Evolutionary conservation across 2,329 filamentous ascomycete species (phyloP).

Genomic region (Stagonosporopsis vannaccii): DNA sequence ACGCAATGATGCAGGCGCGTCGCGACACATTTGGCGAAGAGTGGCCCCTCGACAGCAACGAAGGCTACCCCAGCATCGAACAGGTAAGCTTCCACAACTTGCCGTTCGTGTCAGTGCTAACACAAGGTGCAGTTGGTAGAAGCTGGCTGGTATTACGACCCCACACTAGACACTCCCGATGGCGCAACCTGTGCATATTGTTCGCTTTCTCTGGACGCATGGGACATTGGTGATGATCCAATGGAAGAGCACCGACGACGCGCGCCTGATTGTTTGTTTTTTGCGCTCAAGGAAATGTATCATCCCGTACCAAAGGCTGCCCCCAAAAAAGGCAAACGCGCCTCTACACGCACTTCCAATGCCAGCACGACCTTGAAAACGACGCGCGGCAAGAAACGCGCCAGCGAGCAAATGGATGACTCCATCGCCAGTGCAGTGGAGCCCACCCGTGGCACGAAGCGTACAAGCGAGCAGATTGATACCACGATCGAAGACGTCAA

Average conservation of each 20-base stretch:
- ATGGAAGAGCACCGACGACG: slow-evolving; percentile 87
- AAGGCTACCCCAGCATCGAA: slow-evolving; percentile 55
- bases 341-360: slow-evolving; percentile 34
- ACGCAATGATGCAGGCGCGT: slow-evolving; percentile 77
- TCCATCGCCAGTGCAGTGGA: slow-evolving; percentile 6
- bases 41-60: slow-evolving; percentile 80
- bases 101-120: slow-evolving; percentile 71
- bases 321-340: slow-evolving; percentile 39
- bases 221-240: slow-evolving; percentile 92
- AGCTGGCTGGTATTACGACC: slow-evolving; percentile 93
- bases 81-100: slow-evolving; percentile 64
- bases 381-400: slow-evolving; percentile 28
- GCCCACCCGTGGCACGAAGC: slow-evolving; percentile 19
- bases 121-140: slow-evolving; percentile 88
- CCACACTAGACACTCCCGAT: slow-evolving; percentile 82
- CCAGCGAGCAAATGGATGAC: slow-evolving; percentile 27
- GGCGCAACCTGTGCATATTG: slow-evolving; percentile 93
- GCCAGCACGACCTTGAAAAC: slow-evolving; percentile 25
- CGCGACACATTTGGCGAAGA: slow-evolving; percentile 80
- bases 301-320: slow-evolving; percentile 32
- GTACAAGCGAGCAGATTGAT: slow-evolving; percentile 21
- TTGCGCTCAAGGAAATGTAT: slow-evolving; percentile 70
- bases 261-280: slow-evolving; percentile 82
- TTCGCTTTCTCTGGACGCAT: slow-evolving; percentile 86
- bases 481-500: slow-evolving; percentile 4